Percentiles rank a stretch among this genome's conserved stretches.
phyloP scores from a whole-genome alignment of 1,284 basidiomycete species.

The Leccinum subrobustum region DNA sequence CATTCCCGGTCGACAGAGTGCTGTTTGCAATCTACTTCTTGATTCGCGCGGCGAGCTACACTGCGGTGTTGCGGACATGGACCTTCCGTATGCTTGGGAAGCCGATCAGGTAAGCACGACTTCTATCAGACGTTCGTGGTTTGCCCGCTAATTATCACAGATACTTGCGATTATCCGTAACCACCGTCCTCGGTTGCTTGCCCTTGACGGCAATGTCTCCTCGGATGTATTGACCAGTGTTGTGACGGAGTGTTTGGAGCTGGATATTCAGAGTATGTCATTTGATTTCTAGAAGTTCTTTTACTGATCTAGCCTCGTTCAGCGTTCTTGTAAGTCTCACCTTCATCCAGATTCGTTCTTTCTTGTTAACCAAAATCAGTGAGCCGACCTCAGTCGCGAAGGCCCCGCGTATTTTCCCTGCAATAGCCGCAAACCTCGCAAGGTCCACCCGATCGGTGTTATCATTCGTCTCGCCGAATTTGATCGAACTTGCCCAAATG shows the following conservation, averaged over 20 bases:
- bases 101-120: slow-evolving; percentile 44
- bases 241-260: slow-evolving; percentile 47
- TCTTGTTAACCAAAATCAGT: slow-evolving; percentile 36
- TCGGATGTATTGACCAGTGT: slow-evolving; percentile 52
- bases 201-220: slow-evolving; percentile 82
- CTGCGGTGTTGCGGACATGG: slow-evolving; percentile 92
- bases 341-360: slow-evolving; percentile 1
- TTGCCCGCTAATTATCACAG: slow-evolving; percentile 5
- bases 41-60: slow-evolving; percentile 72
- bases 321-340: slow-evolving; percentile 62
- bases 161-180: slow-evolving; percentile 40
- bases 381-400: slow-evolving; percentile 90
- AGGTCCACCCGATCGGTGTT: slow-evolving; percentile 44
- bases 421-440: slow-evolving; percentile 44
- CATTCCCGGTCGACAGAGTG: slow-evolving; percentile 47
- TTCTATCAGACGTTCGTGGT: not conserved
- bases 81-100: slow-evolving; percentile 57
- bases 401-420: slow-evolving; percentile 66
- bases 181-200: slow-evolving; percentile 61
- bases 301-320: slow-evolving; percentile 7
- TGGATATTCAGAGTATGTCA: slow-evolving; percentile 53
- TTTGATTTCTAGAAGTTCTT: not conserved
- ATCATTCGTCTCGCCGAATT: slow-evolving; percentile 76
- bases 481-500: slow-evolving; percentile 71
- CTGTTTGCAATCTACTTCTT: slow-evolving; percentile 85